Conservation (phyloP, 2,329 filamentous ascomycete genomes). For the Aspergillus texensis region DNA sequence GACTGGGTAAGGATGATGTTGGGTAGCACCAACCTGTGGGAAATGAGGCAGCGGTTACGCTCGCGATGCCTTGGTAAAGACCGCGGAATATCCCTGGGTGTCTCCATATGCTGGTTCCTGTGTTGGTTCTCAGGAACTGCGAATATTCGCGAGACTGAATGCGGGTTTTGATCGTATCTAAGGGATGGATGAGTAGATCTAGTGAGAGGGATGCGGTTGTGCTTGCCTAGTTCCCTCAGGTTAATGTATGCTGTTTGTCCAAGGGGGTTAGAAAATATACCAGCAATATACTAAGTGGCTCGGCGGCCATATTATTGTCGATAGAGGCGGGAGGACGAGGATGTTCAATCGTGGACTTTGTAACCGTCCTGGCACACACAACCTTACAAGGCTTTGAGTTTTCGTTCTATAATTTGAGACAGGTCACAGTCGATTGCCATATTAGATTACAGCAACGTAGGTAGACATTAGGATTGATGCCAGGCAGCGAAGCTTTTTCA, state of each 20-base stretch:
- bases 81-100: slow-evolving; percentile 1
- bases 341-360: not conserved
- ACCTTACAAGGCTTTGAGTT: too few relatives aligned
- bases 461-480: not conserved
- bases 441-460: not conserved
- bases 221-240: not conserved
- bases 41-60: not conserved
- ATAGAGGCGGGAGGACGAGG: not conserved
- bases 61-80: not conserved
- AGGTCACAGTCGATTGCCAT: not conserved
- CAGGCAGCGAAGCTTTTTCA: not conserved
- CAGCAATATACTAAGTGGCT: not conserved
- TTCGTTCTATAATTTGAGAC: not conserved
- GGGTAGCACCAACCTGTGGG: not conserved
- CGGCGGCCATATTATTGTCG: not conserved
- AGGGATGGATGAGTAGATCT: not conserved
- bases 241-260: not conserved
- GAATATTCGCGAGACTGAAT: slow-evolving; percentile 3
- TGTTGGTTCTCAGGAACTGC: not conserved
- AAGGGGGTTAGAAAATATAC: not conserved
- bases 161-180: slow-evolving; percentile 2
- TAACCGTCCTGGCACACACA: not conserved
- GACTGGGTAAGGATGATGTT: too few relatives aligned
- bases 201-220: not conserved
- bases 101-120: not conserved